A percentile compares a stretch with the other conserved stretches of the same genome.
Conservation (phyloP, 1,139 yeast species). For the Hyphopichia fennica region DNA sequence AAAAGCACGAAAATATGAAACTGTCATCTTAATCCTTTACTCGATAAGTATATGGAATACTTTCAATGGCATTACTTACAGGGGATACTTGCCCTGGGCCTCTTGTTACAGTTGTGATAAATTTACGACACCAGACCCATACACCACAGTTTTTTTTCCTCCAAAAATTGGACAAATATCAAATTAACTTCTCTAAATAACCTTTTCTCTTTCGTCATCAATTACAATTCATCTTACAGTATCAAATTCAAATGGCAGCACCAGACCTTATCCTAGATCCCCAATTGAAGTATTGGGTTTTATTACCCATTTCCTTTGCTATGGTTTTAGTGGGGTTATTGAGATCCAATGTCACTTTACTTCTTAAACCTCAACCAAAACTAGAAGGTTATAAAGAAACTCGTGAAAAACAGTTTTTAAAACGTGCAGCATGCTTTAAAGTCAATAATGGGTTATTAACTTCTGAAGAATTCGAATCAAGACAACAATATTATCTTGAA, state of each 20-base stretch:
- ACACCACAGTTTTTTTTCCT: neutral
- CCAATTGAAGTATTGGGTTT: slow-evolving; percentile 82
- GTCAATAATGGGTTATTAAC: slow-evolving; percentile 48
- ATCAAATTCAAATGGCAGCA: slow-evolving; percentile 9
- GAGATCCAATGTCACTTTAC: slow-evolving; percentile 64
- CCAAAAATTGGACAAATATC: neutral
- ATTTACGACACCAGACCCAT: too few relatives aligned
- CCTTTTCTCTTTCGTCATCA: neutral
- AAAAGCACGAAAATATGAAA: too few relatives aligned
- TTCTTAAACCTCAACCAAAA: slow-evolving; percentile 61
- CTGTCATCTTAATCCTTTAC: too few relatives aligned
- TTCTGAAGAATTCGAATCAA: slow-evolving; percentile 43
- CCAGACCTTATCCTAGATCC: slow-evolving; percentile 67
- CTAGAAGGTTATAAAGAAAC: slow-evolving; percentile 50
- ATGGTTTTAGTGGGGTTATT: slow-evolving; percentile 90
- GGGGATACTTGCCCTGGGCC: neutral
- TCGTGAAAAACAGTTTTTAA: slow-evolving; percentile 64
- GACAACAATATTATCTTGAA: slow-evolving; percentile 45
- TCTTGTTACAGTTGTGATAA: neutral
- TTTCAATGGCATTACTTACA: too few relatives aligned
- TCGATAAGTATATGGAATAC: too few relatives aligned
- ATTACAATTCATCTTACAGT: neutral
- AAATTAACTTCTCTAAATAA: neutral
- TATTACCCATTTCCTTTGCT: slow-evolving; percentile 83
- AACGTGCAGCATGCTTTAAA: slow-evolving; percentile 55